Evolutionary conservation across 345 rosid genomes (phyloP).

Genomic region (thale cress (Arabidopsis thaliana)): DNA sequence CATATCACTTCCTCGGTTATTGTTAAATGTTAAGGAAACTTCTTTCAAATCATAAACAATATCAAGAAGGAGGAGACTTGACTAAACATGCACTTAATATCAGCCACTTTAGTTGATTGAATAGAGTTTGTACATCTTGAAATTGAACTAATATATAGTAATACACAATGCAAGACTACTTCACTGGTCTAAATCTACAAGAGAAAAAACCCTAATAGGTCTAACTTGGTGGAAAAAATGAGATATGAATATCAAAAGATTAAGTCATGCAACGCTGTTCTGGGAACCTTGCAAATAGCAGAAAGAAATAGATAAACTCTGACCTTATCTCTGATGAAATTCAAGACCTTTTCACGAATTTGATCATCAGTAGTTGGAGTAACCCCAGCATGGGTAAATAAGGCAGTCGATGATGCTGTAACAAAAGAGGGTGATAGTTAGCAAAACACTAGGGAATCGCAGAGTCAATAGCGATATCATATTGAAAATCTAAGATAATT

Average conservation of each 20-base stretch:
- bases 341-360: constrained; percentile 82
- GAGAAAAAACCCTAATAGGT: background rate
- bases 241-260: constrained; percentile 6
- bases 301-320: constrained; percentile 7
- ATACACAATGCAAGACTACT: background rate
- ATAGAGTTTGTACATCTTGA: background rate
- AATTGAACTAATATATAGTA: background rate
- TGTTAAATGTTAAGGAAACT: background rate
- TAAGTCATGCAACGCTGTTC: background rate
- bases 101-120: constrained; percentile 12
- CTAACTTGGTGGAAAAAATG: background rate
- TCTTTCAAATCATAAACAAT: background rate
- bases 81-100: constrained; percentile 10
- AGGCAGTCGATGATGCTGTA: constrained; percentile 83
- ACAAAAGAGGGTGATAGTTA: constrained; percentile 32
- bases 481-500: background rate
- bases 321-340: constrained; percentile 93
- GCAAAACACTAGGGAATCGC: background rate
- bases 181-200: background rate
- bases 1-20: background rate
- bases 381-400: constrained; percentile 81
- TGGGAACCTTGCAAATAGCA: background rate
- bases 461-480: constrained; percentile 2
- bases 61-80: background rate
- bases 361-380: constrained; percentile 71